Base-by-base conservation (phyloP, 2,329 filamentous ascomycete genomes). In the Nigrospora oryzae region DNA sequence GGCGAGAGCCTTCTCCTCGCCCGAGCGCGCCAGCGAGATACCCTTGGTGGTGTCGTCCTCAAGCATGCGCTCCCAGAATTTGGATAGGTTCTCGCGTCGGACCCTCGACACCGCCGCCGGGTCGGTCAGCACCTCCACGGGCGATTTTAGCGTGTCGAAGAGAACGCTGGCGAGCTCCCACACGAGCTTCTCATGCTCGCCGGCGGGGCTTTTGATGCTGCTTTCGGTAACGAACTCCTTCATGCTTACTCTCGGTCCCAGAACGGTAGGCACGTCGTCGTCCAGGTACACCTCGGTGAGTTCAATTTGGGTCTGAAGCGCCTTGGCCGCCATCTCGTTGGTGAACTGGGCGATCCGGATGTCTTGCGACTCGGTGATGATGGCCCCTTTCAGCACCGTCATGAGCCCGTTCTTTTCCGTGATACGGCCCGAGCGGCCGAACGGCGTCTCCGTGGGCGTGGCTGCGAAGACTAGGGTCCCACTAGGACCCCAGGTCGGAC, bases 91-190 rank as follows among this genome's bases (percentile, higher is more conserved):
- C 46, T 82, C 78, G 52, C 85, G 75, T 33, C 79, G 75, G 16
- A 67, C 38, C 36, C 61, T 58, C 33, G 69, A 62, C 5, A 61
- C 55, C 1, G 63, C 57, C 11, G 68, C 54, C 1, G 59, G 53
- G 35, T 57, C 53, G 28, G 59, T 51, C 31, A 68, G 55, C 10
- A 71, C 56, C 12, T 73, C 67, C 3, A 63, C 46, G 3, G 69
- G 64, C 30, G 74, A 59, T 14, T 68, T 68, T 11, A 80, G 50
- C n/a, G 81, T 72, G 52, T 95, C 89, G 57, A 95, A 98, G 4
- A 98, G 74, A 34, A 96, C 83, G 46, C 86, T 86, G 1, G 88
- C 84, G 33, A 98, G 72, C 49, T 88, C 78, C 93, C 94, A 98
- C 1, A 93, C 81, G 13, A 81, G 72, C 56, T 81, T 79, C 63